Base-by-base conservation (phyloP, 1,284 basidiomycete genomes). In the Fomitopsis schrenkii region DNA sequence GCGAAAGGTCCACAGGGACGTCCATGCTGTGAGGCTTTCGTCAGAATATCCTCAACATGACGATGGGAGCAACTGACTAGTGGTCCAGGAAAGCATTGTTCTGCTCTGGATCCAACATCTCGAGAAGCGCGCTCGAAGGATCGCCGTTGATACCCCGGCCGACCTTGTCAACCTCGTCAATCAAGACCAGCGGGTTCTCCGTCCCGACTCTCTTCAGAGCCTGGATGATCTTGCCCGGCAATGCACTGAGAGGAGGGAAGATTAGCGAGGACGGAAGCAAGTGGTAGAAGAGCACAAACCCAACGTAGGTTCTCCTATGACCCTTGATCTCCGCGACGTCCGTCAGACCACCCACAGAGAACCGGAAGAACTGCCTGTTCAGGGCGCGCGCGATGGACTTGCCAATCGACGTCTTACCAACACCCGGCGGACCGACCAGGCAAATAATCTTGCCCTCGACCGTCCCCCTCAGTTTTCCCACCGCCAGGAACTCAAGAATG, bases 291-390 rank as follows among this genome's bases (percentile, higher is more conserved):
- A 28, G 28, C n/a, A 55, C 55, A 55, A 62, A 90, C 88, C 93
- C 96, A 61, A 98, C 95, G 72, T 98, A 99, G 22, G 97, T 99
- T 71, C 97, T 80, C 69, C 97, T 81, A 74, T 99, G 97, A 3
- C 97, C 97, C 79, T 99, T 99, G 75, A 99, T 98, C 83, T 99
- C 97, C 59, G 97, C 97, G 0, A 98, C 96, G 72, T 99, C 97
- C 61, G 94, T 95, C 70, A 99, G 77, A 30, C 97, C 96, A 67
- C 97, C 97, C 5, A 99, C 96, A 14, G 93, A 95, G 80, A 99
- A 98, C 53, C 97, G 85, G 85, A 95, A 97, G 80, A 97, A 97
- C 71, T 94, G 87, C 59, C 94, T 79, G 58, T 91, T 86, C 48
- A 97, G 78, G 7, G 94, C 94, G 9, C 93, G 83, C 0, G 95